phyloP scores from a whole-genome alignment of 2,329 filamentous ascomycete species.

The Trichoderma breve region DNA sequence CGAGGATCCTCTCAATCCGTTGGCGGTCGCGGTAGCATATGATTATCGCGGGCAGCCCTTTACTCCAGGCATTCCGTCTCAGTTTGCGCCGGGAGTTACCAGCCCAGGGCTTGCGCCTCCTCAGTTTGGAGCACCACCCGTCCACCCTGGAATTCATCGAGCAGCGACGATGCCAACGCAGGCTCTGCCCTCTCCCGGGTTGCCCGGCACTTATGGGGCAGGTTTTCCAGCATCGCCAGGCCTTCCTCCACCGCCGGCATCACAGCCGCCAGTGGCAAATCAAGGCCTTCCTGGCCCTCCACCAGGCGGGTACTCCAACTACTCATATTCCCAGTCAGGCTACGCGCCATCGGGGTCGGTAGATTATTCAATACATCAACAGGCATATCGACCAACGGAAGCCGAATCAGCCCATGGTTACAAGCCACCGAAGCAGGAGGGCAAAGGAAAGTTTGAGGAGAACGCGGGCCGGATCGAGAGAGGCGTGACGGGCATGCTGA shows the following conservation, averaged over 20 bases:
- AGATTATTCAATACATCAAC: constrained; percentile 65
- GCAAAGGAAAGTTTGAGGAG: constrained; percentile 58
- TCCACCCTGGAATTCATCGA: constrained; percentile 48
- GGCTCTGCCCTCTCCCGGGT: constrained; percentile 39
- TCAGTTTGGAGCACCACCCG: constrained; percentile 38
- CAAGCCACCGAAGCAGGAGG: constrained; percentile 44
- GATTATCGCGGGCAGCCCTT: constrained; percentile 56
- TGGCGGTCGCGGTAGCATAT: constrained; percentile 56
- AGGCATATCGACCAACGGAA: constrained; percentile 68
- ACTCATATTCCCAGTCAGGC: constrained; percentile 40
- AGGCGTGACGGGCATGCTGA: constrained; percentile 68
- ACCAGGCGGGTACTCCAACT: constrained; percentile 57
- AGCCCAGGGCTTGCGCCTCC: constrained; percentile 43
- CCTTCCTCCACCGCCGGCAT: constrained; percentile 37
- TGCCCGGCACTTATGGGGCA: constrained; percentile 45
- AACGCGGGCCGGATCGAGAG: constrained; percentile 66
- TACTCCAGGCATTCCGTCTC: constrained; percentile 51
- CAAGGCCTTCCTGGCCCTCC: constrained; percentile 43
- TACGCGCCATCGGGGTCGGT: constrained; percentile 23
- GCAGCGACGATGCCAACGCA: constrained; percentile 50
- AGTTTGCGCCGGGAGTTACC: constrained; percentile 41
- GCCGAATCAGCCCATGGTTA: constrained; percentile 50
- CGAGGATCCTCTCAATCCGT: constrained; percentile 58
- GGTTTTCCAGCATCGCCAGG: constrained; percentile 47
- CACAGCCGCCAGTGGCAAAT: constrained; percentile 36